Conservation (phyloP, 2,329 filamentous ascomycete genomes). For the Seiridium cupressi region DNA sequence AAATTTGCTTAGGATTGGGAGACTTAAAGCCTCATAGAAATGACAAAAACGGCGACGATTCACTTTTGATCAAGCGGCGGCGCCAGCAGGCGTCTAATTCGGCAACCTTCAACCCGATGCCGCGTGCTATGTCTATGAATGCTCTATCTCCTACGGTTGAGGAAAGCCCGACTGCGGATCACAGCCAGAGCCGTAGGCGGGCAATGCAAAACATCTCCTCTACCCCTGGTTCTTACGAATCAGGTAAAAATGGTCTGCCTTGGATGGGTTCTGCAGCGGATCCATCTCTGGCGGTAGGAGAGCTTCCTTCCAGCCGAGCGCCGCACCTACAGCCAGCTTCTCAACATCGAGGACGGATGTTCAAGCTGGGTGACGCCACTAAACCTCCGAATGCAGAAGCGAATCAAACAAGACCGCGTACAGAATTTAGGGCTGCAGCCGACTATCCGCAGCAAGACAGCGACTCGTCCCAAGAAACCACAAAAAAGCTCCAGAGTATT, state of each 20-base stretch:
- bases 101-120: constrained; percentile 10
- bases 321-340: too few species aligned
- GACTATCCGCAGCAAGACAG: background rate
- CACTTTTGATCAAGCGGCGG: constrained; percentile 13
- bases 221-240: background rate
- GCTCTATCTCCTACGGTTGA: constrained; percentile 28
- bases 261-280: background rate
- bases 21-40: constrained; percentile 4
- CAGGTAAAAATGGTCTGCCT: background rate
- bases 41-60: constrained; percentile 5
- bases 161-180: constrained; percentile 18
- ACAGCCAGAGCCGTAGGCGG: background rate
- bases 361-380: too few species aligned
- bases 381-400: too few species aligned
- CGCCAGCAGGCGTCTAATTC: constrained; percentile 16
- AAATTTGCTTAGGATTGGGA: constrained; percentile 11
- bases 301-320: background rate
- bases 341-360: too few species aligned
- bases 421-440: background rate
- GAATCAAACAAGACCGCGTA: too few species aligned
- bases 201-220: background rate
- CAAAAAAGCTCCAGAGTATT: background rate
- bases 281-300: background rate
- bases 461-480: background rate
- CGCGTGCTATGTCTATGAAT: constrained; percentile 13